phyloP scores from a whole-genome alignment of 495 filamentous ascomycete genomes.

The Penicillium goetzii region DNA sequence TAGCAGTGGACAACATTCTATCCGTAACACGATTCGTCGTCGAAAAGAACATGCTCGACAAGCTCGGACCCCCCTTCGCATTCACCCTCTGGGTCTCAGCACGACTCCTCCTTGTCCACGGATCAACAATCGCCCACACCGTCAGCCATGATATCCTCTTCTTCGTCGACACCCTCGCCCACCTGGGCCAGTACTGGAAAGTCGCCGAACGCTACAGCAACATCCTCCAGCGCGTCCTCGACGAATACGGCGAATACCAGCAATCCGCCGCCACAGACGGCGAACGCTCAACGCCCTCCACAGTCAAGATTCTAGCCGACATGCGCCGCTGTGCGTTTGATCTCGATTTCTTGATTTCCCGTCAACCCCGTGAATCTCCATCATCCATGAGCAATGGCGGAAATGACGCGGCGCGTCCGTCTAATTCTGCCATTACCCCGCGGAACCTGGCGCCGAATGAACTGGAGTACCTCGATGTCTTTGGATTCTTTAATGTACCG shows the following conservation, averaged over 20 bases:
- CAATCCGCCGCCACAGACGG: constrained; percentile 56
- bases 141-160: constrained; percentile 75
- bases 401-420: constrained; percentile 21
- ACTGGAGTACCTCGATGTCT: constrained; percentile 88
- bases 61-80: constrained; percentile 84
- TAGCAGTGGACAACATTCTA: constrained; percentile 81
- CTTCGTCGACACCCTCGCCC: constrained; percentile 77
- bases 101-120: constrained; percentile 81
- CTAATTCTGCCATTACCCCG: constrained; percentile 39
- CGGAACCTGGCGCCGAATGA: constrained; percentile 76
- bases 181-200: constrained; percentile 81
- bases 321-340: constrained; percentile 86
- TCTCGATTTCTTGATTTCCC: constrained; percentile 82
- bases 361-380: constrained; percentile 67
- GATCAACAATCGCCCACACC: constrained; percentile 81
- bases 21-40: constrained; percentile 75
- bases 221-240: constrained; percentile 79
- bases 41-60: constrained; percentile 70
- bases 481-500: constrained; percentile 91
- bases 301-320: constrained; percentile 83
- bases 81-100: constrained; percentile 94
- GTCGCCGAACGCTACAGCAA: constrained; percentile 80
- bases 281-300: constrained; percentile 76
- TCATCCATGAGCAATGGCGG: constrained; percentile 37
- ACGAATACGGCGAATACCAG: constrained; percentile 80